Evolutionary conservation across 352 stramenopile species (phyloP).

Genomic region (Phytophthora melonis): DNA sequence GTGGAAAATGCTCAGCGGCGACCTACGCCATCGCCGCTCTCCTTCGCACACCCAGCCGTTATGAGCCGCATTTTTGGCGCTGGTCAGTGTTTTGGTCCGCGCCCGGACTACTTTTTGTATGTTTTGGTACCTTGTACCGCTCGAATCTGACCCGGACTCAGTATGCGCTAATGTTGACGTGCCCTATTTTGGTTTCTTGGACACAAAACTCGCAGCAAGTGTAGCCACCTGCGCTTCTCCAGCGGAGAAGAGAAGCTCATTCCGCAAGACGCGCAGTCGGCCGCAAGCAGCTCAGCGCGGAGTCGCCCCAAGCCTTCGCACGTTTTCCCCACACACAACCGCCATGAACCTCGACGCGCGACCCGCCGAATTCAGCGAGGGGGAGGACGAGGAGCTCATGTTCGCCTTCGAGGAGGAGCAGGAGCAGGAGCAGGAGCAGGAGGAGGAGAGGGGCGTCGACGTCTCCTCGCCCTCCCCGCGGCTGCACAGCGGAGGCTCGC

Average conservation of each 20-base stretch:
- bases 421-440: conserved; percentile 17
- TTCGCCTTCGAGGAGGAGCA: conserved; percentile 67
- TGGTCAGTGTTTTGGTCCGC: not conserved
- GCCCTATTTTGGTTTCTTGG: not conserved
- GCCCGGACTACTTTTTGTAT: not conserved
- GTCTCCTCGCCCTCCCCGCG: conserved; percentile 5
- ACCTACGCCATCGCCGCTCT: conserved; percentile 13
- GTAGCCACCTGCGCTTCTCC: not conserved
- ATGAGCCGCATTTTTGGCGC: conserved; percentile 17
- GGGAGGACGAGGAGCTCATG: conserved; percentile 78
- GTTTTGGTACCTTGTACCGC: not conserved
- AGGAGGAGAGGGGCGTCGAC: too few relatives aligned
- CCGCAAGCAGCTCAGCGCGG: conserved; percentile 9
- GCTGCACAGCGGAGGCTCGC: conserved; percentile 20
- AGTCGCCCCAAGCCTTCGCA: not conserved
- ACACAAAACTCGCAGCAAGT: not conserved
- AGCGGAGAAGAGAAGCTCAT: conserved; percentile 25
- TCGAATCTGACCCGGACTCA: not conserved
- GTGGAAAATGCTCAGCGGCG: conserved; percentile 29
- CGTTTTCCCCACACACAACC: not conserved
- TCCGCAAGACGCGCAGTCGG: conserved; percentile 36
- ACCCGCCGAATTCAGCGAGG: conserved; percentile 26
- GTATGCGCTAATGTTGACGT: not conserved
- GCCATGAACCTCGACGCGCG: not conserved
- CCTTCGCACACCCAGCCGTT: conserved; percentile 22